phyloP scores from a whole-genome alignment of 2,329 filamentous ascomycete genomes.

The Thielaviopsis euricoi region DNA sequence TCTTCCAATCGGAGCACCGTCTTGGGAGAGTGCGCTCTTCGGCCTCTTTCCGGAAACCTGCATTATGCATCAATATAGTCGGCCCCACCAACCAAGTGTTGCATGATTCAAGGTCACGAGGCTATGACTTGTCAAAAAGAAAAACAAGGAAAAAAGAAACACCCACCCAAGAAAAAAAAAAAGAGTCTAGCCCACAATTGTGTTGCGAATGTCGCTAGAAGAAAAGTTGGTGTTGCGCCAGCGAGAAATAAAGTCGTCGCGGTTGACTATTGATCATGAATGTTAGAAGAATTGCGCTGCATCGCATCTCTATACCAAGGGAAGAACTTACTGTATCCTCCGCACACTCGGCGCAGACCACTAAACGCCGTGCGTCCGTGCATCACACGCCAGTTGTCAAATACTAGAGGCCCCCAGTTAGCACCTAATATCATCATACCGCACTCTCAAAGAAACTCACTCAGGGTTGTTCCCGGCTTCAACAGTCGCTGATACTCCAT shows the following conservation, averaged over 20 bases:
- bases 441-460: conserved; percentile 32
- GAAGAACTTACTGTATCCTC: conserved; percentile 60
- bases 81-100: neutral
- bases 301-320: neutral
- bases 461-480: conserved; percentile 57
- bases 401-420: conserved; percentile 43
- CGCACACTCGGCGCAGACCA: conserved; percentile 75
- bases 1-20: neutral
- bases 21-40: neutral
- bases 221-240: conserved; percentile 55
- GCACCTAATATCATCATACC: neutral
- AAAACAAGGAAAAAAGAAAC: no score
- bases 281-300: no score
- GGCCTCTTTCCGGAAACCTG: neutral
- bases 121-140: neutral
- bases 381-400: conserved; percentile 90
- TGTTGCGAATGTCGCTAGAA: conserved; percentile 23
- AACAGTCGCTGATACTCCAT: conserved; percentile 71
- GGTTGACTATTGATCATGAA: conserved; percentile 44
- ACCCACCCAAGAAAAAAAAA: neutral
- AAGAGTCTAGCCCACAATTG: conserved; percentile 11
- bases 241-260: conserved; percentile 65
- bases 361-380: conserved; percentile 75
- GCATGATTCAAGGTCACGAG: neutral
- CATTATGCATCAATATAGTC: neutral